phyloP scores from a whole-genome alignment of 2,329 filamentous ascomycete species.

The Clarireedia sp. region DNA sequence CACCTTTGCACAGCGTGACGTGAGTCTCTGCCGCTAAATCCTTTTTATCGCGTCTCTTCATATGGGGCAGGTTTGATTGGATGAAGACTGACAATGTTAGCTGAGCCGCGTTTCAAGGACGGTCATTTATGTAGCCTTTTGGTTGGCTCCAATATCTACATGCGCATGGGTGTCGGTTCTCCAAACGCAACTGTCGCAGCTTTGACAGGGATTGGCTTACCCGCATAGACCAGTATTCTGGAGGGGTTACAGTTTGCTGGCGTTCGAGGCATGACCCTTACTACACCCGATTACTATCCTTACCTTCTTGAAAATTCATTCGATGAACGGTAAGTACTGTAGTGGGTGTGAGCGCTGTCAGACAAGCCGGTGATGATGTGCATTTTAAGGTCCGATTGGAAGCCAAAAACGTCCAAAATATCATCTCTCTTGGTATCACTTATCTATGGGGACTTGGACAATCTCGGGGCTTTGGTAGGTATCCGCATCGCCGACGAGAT shows the following conservation, averaged over 20 bases:
- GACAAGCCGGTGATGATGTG: background rate
- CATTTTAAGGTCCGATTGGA: background rate
- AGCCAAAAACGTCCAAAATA: background rate
- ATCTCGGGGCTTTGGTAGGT: too few species aligned
- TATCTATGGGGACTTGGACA: background rate
- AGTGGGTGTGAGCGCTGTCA: background rate
- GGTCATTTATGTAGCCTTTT: conserved; percentile 7
- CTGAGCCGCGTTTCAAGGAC: conserved; percentile 17
- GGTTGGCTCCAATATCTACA: conserved; percentile 2
- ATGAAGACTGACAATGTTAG: background rate
- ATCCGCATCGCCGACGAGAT: too few species aligned
- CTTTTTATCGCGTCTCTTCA: conserved; percentile 6
- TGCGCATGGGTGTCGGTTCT: background rate
- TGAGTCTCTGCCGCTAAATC: background rate
- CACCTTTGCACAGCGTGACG: background rate
- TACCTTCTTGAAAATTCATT: background rate
- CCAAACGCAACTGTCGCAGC: conserved; percentile 8
- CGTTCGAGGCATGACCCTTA: background rate
- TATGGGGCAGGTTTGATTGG: conserved; percentile 15
- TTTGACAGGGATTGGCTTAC: conserved; percentile 2
- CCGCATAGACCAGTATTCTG: background rate
- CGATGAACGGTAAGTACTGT: background rate
- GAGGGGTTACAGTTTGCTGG: conserved; percentile 5
- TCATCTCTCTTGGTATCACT: background rate
- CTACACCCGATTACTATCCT: background rate